phyloP scores from a whole-genome alignment of 305 asterid species.

The Rubia peregrina region DNA sequence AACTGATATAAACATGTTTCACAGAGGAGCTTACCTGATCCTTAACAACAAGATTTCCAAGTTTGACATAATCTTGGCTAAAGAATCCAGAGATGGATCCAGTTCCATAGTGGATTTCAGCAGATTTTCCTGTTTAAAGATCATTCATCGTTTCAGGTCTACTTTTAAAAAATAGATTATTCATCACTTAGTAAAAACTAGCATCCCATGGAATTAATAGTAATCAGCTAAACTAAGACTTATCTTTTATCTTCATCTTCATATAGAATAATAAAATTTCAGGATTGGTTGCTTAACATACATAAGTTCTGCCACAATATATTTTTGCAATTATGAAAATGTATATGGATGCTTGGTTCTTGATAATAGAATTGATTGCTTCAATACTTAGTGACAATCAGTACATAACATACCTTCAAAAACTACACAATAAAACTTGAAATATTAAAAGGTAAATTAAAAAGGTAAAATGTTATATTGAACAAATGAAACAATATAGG shows the following conservation, averaged over 20 bases:
- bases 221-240: neutral
- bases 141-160: conserved; percentile 30
- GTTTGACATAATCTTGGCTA: conserved; percentile 58
- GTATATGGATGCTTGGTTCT: neutral
- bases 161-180: conserved; percentile 33
- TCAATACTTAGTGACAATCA: neutral
- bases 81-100: conserved; percentile 89
- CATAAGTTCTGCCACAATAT: neutral
- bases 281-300: neutral
- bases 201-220: neutral
- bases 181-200: neutral
- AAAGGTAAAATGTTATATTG: neutral
- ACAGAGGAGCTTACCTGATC: conserved; percentile 45
- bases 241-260: neutral
- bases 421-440: neutral
- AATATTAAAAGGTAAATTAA: too few species aligned
- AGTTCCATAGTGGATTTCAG: conserved; percentile 81
- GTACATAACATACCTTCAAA: neutral
- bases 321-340: neutral
- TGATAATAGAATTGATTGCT: neutral
- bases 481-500: too few species aligned
- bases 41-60: conserved; percentile 63
- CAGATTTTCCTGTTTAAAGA: conserved; percentile 62
- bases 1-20: conserved; percentile 4
- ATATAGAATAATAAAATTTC: neutral